phyloP scores from a whole-genome alignment of 176 grass and related monocot genomes.

The Lolium perenne region DNA sequence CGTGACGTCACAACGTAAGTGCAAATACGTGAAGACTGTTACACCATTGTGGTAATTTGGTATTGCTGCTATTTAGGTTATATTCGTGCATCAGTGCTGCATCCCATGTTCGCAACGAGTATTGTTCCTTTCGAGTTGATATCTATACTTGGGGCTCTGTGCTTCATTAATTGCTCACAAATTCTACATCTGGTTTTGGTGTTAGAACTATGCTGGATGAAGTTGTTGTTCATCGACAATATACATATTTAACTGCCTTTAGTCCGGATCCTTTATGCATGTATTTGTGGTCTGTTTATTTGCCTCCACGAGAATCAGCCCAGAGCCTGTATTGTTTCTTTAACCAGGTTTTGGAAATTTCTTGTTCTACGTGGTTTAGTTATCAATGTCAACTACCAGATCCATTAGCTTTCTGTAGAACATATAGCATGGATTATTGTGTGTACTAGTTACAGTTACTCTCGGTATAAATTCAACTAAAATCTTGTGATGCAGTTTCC shows the following conservation, averaged over 20 bases:
- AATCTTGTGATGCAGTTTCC: not conserved
- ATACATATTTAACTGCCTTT: not conserved
- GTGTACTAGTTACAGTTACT: not conserved
- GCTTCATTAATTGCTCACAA: not conserved
- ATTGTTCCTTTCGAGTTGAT: not conserved
- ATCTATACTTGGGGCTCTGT: not conserved
- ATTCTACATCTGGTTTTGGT: not conserved
- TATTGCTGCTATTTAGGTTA: conserved; percentile 16
- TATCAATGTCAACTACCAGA: not conserved
- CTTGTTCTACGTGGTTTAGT: not conserved
- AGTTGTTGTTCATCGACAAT: not conserved
- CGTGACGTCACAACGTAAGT: conserved; percentile 87
- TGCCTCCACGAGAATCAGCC: not conserved
- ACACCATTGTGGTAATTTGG: not conserved
- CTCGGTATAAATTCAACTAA: not conserved
- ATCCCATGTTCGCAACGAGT: not conserved
- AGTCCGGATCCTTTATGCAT: not conserved
- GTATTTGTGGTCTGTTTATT: not conserved
- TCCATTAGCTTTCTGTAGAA: not conserved
- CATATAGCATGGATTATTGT: not conserved
- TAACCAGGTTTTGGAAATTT: not conserved
- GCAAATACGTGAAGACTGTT: not conserved
- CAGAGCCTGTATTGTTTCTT: not conserved
- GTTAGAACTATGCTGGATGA: not conserved
- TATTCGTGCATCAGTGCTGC: conserved; percentile 6